Percentiles rank a stretch among this genome's conserved stretches.
phyloP scores from a whole-genome alignment of 768 basidiomycete species.

The Mycena vitilis region DNA sequence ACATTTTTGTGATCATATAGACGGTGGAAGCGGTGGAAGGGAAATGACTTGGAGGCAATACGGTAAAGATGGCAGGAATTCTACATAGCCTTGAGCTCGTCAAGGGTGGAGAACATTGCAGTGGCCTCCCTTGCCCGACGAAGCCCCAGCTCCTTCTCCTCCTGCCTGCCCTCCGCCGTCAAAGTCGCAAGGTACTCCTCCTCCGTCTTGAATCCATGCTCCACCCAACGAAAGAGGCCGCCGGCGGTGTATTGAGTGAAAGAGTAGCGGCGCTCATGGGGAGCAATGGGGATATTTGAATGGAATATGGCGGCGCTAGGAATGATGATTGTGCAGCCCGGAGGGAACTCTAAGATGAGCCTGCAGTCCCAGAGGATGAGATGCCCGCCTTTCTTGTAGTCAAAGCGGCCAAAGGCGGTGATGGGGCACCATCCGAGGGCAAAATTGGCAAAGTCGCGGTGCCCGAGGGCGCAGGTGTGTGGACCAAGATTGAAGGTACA shows the following conservation, averaged over 20 bases:
- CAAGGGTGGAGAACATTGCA: neutral
- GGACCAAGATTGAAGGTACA: constrained; percentile 8
- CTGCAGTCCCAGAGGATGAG: neutral
- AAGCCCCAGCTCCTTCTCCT: constrained; percentile 36
- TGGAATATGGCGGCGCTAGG: constrained; percentile 12
- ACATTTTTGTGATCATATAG: too few species aligned
- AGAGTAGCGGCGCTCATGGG: neutral
- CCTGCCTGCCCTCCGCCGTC: neutral
- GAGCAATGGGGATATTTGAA: constrained; percentile 5
- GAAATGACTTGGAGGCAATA: too few species aligned
- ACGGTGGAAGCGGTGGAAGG: too few species aligned
- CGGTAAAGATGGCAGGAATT: too few species aligned
- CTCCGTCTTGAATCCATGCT: neutral
- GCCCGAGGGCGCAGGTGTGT: neutral
- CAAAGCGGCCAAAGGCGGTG: neutral
- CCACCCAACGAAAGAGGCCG: constrained; percentile 6
- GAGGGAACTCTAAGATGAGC: constrained; percentile 6
- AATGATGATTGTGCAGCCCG: constrained; percentile 8
- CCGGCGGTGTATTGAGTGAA: constrained; percentile 15
- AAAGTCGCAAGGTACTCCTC: neutral
- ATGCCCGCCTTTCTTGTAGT: neutral
- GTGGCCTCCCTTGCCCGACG: neutral
- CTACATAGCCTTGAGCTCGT: neutral
- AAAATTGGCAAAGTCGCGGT: neutral
- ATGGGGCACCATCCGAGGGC: constrained; percentile 6